Percentiles rank a stretch among this genome's conserved stretches.
Conservation (phyloP, 2,329 filamentous ascomycete genomes). For the Zasmidium citrigriseum region DNA sequence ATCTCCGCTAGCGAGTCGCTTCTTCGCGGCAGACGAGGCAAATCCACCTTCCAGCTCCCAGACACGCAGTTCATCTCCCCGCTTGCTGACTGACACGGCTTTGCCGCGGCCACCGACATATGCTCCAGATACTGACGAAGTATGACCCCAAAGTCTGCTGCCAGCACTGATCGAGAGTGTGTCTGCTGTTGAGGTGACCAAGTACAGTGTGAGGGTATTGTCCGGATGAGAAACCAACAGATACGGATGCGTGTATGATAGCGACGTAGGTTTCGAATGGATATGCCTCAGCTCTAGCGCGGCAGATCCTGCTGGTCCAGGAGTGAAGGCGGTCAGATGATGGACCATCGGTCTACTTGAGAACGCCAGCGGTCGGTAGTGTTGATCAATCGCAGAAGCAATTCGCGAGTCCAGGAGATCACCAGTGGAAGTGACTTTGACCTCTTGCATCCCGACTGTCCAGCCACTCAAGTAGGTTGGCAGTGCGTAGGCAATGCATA, state of each 20-base stretch:
- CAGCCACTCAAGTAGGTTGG: conserved; percentile 76
- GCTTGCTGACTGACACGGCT: conserved; percentile 81
- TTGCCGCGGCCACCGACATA: conserved; percentile 83
- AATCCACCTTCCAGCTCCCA: conserved; percentile 84
- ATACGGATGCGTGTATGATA: conserved; percentile 73
- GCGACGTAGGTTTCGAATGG: conserved; percentile 47
- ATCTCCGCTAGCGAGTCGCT: conserved; percentile 45
- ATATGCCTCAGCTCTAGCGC: conserved; percentile 31
- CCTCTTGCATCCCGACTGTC: conserved; percentile 89
- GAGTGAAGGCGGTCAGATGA: conserved; percentile 22
- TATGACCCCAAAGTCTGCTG: conserved; percentile 85
- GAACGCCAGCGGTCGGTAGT: conserved; percentile 45
- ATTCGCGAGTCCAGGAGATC: conserved; percentile 51
- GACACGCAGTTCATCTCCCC: conserved; percentile 69
- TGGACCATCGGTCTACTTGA: conserved; percentile 30
- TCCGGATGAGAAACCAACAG: conserved; percentile 80
- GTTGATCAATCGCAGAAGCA: conserved; percentile 52
- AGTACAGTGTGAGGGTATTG: conserved; percentile 81
- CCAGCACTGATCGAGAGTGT: conserved; percentile 69
- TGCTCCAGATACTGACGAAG: conserved; percentile 81
- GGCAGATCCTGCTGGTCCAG: conserved; percentile 12
- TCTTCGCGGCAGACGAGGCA: conserved; percentile 46
- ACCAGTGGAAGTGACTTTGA: conserved; percentile 62
- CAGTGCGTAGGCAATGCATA: conserved; percentile 84
- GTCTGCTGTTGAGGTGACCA: conserved; percentile 72